phyloP scores from a whole-genome alignment of 331 rosid species.

The Malus hybrid region DNA sequence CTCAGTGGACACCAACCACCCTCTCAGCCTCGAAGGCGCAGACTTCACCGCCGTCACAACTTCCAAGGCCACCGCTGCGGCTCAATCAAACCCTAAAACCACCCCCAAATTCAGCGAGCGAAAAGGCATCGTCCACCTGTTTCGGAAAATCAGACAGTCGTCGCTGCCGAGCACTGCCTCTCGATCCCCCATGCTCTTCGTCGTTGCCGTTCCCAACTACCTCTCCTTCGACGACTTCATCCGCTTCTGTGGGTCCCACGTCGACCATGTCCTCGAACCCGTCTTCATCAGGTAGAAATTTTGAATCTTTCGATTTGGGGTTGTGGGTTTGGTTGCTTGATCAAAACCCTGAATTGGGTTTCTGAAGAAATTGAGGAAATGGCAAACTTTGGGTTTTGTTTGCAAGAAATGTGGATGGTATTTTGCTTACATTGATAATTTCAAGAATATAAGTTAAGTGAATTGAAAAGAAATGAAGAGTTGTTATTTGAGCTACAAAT shows the following conservation, averaged over 20 bases:
- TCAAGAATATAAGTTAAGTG: not conserved
- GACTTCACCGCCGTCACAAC: slow-evolving; percentile 26
- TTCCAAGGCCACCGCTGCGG: not conserved
- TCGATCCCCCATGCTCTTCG: slow-evolving; percentile 53
- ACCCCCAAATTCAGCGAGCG: slow-evolving; percentile 57
- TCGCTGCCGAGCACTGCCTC: slow-evolving; percentile 46
- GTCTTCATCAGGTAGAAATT: slow-evolving; percentile 66
- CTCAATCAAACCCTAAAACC: slow-evolving; percentile 14
- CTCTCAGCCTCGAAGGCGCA: slow-evolving; percentile 28
- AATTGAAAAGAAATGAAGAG: not conserved
- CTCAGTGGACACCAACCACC: slow-evolving; percentile 65
- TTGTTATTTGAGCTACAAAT: not conserved
- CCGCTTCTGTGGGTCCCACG: slow-evolving; percentile 56
- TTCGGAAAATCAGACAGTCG: slow-evolving; percentile 44
- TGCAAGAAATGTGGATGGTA: not conserved
- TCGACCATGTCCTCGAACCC: slow-evolving; percentile 47
- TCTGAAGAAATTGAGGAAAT: not conserved
- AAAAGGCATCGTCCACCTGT: slow-evolving; percentile 63
- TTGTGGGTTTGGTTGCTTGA: not conserved
- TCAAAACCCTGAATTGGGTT: slow-evolving; percentile 8
- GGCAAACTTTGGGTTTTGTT: not conserved
- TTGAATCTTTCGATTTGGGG: not conserved
- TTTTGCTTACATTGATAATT: not conserved
- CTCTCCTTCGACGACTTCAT: slow-evolving; percentile 71
- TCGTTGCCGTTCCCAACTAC: slow-evolving; percentile 83